Evolutionary conservation across 768 basidiomycete genomes (phyloP).

Genomic region (Arthromyces matolae): DNA sequence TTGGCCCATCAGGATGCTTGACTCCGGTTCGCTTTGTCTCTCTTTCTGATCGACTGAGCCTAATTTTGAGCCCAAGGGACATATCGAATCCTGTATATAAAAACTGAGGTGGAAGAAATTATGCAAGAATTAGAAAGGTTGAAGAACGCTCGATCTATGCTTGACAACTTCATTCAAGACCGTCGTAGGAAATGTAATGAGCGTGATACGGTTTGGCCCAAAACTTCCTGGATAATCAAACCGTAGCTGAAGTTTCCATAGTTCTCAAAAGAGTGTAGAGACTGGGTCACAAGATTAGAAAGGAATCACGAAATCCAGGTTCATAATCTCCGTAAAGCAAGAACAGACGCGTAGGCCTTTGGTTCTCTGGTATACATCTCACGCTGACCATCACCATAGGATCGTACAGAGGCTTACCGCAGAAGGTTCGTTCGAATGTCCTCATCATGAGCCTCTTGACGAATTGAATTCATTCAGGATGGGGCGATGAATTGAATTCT

Average conservation of each 20-base stretch:
- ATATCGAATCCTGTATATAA: background rate
- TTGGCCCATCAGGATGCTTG: background rate
- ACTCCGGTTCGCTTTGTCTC: background rate
- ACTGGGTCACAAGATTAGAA: background rate
- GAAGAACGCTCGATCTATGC: too few relatives aligned
- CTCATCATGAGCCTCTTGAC: background rate
- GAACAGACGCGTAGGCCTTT: slow-evolving; percentile 14
- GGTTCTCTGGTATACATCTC: too few relatives aligned
- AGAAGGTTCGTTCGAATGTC: slow-evolving; percentile 6
- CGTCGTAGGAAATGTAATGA: too few relatives aligned
- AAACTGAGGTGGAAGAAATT: background rate
- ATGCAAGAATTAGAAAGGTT: background rate
- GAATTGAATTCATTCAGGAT: background rate
- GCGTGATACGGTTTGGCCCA: too few relatives aligned
- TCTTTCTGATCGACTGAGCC: background rate
- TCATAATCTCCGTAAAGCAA: slow-evolving; percentile 2
- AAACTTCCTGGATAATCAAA: too few relatives aligned
- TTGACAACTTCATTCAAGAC: too few relatives aligned
- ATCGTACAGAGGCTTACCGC: slow-evolving; percentile 15
- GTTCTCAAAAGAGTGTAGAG: background rate
- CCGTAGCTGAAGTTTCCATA: too few relatives aligned
- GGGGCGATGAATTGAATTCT: slow-evolving; percentile 4
- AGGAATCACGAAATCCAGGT: slow-evolving; percentile 10
- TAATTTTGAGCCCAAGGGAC: background rate
- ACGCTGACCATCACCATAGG: too few relatives aligned